Percentiles rank a stretch among this genome's conserved stretches.
Conservation (phyloP, 768 basidiomycete genomes). For the Strobilomyces echinocephalus region DNA sequence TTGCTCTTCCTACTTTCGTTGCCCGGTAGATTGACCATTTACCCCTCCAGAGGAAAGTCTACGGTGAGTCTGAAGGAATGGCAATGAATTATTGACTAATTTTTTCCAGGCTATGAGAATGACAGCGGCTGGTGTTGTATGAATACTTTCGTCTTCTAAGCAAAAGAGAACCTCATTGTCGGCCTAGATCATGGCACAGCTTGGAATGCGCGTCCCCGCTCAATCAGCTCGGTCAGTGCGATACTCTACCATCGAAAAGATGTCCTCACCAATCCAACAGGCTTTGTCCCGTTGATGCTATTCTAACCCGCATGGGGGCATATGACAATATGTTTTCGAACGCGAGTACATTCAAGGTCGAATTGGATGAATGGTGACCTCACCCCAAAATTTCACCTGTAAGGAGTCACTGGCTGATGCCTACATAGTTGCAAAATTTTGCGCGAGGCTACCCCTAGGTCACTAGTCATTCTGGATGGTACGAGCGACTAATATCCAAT, state of each 20-base stretch:
- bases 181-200: slow-evolving; percentile 79
- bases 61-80: slow-evolving; percentile 42
- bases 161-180: slow-evolving; percentile 4
- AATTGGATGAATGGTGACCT: slow-evolving; percentile 89
- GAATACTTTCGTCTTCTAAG: slow-evolving; percentile 18
- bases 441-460: slow-evolving; percentile 88
- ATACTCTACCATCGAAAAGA: neutral
- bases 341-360: slow-evolving; percentile 96
- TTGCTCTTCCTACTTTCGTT: neutral
- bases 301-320: slow-evolving; percentile 96
- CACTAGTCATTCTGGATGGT: slow-evolving; percentile 94
- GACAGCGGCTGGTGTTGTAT: slow-evolving; percentile 88
- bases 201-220: slow-evolving; percentile 95
- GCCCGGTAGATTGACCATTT: neutral
- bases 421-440: slow-evolving; percentile 79
- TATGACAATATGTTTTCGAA: slow-evolving; percentile 97
- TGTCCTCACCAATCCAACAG: slow-evolving; percentile 26
- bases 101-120: slow-evolving; percentile 73
- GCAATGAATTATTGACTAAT: neutral
- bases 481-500: slow-evolving; percentile 17
- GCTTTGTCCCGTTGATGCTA: slow-evolving; percentile 83
- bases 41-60: slow-evolving; percentile 61
- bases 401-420: neutral
- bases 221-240: slow-evolving; percentile 59
- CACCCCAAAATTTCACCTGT: neutral